Percentiles rank a stretch among this genome's conserved stretches.
Evolutionary conservation across 2,329 filamentous ascomycete species (phyloP).

Genomic region (Leptographium galeiforme): DNA sequence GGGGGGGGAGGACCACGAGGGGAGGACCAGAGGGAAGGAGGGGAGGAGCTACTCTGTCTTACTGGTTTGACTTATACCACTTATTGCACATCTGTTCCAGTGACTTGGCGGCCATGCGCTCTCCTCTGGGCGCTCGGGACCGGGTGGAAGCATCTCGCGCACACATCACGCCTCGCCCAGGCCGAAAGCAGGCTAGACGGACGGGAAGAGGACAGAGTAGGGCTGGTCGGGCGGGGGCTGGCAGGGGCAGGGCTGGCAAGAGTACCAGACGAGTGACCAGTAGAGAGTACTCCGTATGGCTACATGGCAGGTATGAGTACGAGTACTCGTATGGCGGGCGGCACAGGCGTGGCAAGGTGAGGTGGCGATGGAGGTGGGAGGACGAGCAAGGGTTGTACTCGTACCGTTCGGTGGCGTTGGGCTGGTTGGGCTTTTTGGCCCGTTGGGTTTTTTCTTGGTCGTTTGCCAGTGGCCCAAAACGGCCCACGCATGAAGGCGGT

Average conservation of each 20-base stretch:
- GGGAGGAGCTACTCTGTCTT: no score
- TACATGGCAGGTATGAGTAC: no score
- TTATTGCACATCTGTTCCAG: constrained; percentile 9
- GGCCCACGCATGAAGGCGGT: neutral
- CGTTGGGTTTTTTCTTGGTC: neutral
- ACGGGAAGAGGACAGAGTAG: neutral
- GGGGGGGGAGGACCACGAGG: no score
- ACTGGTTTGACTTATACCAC: no score
- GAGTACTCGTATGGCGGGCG: no score
- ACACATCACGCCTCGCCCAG: neutral
- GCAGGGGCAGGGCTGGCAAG: neutral
- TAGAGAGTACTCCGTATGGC: no score
- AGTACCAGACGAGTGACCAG: no score
- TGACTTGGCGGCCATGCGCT: constrained; percentile 15
- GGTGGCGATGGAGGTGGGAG: no score
- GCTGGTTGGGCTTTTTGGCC: constrained; percentile 1
- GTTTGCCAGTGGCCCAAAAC: neutral
- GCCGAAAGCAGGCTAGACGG: neutral
- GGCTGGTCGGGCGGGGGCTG: neutral
- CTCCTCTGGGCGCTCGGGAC: constrained; percentile 10
- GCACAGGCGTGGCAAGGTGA: no score
- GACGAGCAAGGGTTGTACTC: neutral
- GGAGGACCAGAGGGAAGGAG: no score
- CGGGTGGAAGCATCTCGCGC: neutral
- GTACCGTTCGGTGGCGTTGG: neutral